A percentile compares a stretch with the other conserved stretches of the same genome.
Evolutionary conservation across 148 eudicot species (phyloP).

Genomic region (Spergularia marina): DNA sequence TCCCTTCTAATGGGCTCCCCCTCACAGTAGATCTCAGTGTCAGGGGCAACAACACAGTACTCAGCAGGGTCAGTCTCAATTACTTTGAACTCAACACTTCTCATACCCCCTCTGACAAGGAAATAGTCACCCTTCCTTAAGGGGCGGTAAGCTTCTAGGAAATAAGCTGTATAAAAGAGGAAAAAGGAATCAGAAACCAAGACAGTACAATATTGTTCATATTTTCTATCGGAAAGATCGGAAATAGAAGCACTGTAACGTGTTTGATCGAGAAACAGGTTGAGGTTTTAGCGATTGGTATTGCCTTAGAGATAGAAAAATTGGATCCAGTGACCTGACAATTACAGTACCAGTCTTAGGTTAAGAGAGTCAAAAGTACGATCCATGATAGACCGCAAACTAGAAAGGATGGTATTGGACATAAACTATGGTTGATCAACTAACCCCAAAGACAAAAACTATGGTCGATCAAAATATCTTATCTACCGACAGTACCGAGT

Average conservation of each 20-base stretch:
- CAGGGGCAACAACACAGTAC: constrained; percentile 90
- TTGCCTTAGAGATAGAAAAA: neutral
- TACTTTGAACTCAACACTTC: constrained; percentile 83
- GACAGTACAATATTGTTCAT: too few relatives aligned
- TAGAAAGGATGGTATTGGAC: neutral
- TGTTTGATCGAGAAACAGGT: too few relatives aligned
- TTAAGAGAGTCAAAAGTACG: neutral
- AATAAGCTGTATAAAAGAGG: constrained; percentile 54
- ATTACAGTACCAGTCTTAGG: neutral
- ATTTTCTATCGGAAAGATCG: neutral
- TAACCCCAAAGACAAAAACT: neutral
- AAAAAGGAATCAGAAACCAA: neutral
- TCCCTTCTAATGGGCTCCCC: constrained; percentile 82
- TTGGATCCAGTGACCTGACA: neutral
- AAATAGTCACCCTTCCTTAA: constrained; percentile 75
- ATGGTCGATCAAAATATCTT: neutral
- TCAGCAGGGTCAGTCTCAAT: constrained; percentile 85
- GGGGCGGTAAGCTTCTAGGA: constrained; percentile 80
- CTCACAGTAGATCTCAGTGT: constrained; percentile 86
- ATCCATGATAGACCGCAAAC: neutral
- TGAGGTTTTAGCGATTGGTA: neutral
- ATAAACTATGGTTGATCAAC: neutral
- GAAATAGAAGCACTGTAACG: too few relatives aligned
- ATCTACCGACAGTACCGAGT: neutral
- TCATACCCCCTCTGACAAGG: constrained; percentile 90